Base-by-base conservation (phyloP, 305 asterid species). In the Fraxinus platypoda region DNA sequence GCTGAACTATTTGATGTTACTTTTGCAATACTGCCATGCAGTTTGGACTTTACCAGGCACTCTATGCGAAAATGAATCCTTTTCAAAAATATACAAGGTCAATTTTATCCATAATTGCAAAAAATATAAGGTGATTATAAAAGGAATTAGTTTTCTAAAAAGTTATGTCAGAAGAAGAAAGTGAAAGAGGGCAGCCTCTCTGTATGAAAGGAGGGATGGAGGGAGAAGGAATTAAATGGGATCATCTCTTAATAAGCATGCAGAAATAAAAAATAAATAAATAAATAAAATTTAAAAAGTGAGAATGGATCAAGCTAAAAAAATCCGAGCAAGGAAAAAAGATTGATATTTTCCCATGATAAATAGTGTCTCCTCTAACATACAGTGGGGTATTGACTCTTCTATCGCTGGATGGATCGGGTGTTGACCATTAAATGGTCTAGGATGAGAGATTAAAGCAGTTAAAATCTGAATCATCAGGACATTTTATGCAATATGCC, bases 391-490 rank as follows among this genome's bases (percentile, higher is more conserved):
- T 28, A 19, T 37, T 59, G 74, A 59, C 38, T n/a, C 38, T n/a
- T 35, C 15, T n/a, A 26, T 34, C 11, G 46, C 66, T 30, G 35
- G 38, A 68, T 68, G 38, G 15, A 21, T 75, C 54, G 38, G 35
- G 12, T 57, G 6, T 31, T 64, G 62, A 38, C 9, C 41, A 28
- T 28, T 64, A 37, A 11, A 75, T 17, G 21, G 64, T 46, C 33
- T 17, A 76, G 21, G 66, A 52, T 77, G 21, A 57, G 43, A 76
- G 52, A 77, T 73, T 26, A 31, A 73, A 78, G 26, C 43, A 75
- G 62, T 74, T 74, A 83, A 75, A 81, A 62, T 3, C 72, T 28
- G 76, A 59, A 52, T 54, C 34, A n/a, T 25, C 41, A 35, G 72
- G 76, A 28, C 13, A 52, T 11, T 33, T 82, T 72, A 26, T 3